phyloP scores from a whole-genome alignment of 768 basidiomycete genomes.

The Amanita inopinata region DNA sequence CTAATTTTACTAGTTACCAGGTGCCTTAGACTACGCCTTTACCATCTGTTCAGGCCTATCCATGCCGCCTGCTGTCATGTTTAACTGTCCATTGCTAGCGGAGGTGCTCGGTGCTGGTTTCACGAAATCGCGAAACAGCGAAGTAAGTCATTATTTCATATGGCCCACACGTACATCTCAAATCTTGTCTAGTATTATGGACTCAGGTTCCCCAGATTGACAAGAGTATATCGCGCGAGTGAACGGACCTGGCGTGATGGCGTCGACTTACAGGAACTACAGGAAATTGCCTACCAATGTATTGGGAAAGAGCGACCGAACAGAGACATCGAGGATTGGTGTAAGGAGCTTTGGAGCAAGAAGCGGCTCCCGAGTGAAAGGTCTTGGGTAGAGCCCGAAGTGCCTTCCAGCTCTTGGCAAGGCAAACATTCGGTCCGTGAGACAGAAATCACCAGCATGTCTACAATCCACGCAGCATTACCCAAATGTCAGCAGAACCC shows the following conservation, averaged over 20 bases:
- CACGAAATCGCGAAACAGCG: conserved; percentile 50
- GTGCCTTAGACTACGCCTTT: conserved; percentile 33
- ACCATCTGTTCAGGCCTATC: conserved; percentile 36
- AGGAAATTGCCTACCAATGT: conserved; percentile 42
- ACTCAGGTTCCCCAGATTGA: conserved; percentile 73
- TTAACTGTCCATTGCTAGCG: conserved; percentile 53
- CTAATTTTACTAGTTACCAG: too few relatives aligned
- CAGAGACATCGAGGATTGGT: conserved; percentile 42
- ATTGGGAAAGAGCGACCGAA: conserved; percentile 41
- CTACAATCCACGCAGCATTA: too few relatives aligned
- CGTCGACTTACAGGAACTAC: conserved; percentile 36
- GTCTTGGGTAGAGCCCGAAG: conserved; percentile 29
- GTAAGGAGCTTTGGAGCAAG: conserved; percentile 26
- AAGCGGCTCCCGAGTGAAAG: conserved; percentile 28
- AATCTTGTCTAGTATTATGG: conserved; percentile 57
- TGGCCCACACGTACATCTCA: conserved; percentile 3
- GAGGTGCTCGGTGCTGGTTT: conserved; percentile 82
- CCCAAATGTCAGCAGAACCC: too few relatives aligned
- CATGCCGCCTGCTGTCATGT: conserved; percentile 41
- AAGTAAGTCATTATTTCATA: conserved; percentile 28
- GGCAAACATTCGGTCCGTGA: conserved; percentile 24
- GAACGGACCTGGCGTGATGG: conserved; percentile 64
- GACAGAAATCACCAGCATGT: too few relatives aligned
- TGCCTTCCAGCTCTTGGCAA: conserved; percentile 31
- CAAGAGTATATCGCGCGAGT: conserved; percentile 49